A percentile compares a stretch with the other conserved stretches of the same genome.
Conservation (phyloP, 1,284 basidiomycete genomes). For the Flammula alnicola region DNA sequence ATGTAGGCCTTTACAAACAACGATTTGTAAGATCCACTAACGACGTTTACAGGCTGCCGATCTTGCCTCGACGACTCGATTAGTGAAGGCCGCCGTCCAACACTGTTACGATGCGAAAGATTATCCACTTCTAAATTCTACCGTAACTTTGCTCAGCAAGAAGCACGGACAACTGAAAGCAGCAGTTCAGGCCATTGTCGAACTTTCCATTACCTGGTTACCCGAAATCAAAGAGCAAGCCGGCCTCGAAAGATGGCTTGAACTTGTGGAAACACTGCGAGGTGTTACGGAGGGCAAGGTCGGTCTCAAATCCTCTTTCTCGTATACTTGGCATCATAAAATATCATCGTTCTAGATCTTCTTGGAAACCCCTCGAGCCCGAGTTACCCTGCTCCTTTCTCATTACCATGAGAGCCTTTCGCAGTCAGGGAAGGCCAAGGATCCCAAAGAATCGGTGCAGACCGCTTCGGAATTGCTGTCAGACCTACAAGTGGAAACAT, state of each 20-base stretch:
- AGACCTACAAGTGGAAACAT: conserved; percentile 98
- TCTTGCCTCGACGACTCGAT: conserved; percentile 85
- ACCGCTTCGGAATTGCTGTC: conserved; percentile 89
- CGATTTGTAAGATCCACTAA: not conserved
- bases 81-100: conserved; percentile 77
- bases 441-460: conserved; percentile 69
- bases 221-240: conserved; percentile 72
- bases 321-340: not conserved
- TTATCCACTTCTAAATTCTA: conserved; percentile 73
- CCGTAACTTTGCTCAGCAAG: conserved; percentile 81
- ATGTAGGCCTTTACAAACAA: conserved; percentile 58
- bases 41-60: conserved; percentile 78
- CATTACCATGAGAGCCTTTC: conserved; percentile 81
- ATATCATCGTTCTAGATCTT: conserved; percentile 71
- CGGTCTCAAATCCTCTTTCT: conserved; percentile 13
- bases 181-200: conserved; percentile 89
- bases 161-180: conserved; percentile 98
- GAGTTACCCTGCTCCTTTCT: conserved; percentile 87
- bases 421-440: conserved; percentile 46
- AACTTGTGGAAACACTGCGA: conserved; percentile 88
- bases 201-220: conserved; percentile 82
- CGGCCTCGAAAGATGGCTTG: conserved; percentile 81
- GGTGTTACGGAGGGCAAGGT: conserved; percentile 97
- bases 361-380: conserved; percentile 94
- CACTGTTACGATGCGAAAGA: conserved; percentile 77